These are phyloP conservation scores for Leccinum obscurum DNA, from an alignment of 768 basidiomycete genomes.

Conservation along the genomic window DNA sequence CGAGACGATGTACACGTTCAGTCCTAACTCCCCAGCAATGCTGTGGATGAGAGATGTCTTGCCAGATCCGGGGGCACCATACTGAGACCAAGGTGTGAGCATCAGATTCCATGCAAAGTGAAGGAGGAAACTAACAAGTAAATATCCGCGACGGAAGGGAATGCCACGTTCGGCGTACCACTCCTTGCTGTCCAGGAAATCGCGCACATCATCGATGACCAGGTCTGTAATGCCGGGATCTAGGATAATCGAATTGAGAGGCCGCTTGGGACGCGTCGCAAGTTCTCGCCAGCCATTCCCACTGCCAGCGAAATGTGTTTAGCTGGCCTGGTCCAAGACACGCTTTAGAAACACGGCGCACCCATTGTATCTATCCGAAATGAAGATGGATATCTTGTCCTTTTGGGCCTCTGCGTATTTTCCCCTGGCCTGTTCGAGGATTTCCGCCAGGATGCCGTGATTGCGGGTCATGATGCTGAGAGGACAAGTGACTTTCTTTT, in stretches of 20 bases:
- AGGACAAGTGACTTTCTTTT: not conserved
- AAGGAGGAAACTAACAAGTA: slow-evolving; percentile 43
- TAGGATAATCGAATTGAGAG: slow-evolving; percentile 65
- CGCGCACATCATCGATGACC: slow-evolving; percentile 64
- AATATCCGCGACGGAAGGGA: slow-evolving; percentile 78
- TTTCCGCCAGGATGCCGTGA: slow-evolving; percentile 45
- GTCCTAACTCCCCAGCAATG: slow-evolving; percentile 73
- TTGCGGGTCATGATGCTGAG: slow-evolving; percentile 51
- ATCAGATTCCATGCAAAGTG: not conserved
- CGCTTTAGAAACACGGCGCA: slow-evolving; percentile 17
- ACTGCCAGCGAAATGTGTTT: slow-evolving; percentile 16
- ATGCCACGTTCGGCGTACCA: slow-evolving; percentile 82
- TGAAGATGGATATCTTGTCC: slow-evolving; percentile 52
- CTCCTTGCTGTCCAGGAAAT: slow-evolving; percentile 64
- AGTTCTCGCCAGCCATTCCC: slow-evolving; percentile 52
- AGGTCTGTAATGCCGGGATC: slow-evolving; percentile 68
- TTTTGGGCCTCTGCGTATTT: slow-evolving; percentile 52
- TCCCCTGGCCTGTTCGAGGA: slow-evolving; percentile 56
- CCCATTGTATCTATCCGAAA: slow-evolving; percentile 46
- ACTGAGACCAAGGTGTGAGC: slow-evolving; percentile 32
- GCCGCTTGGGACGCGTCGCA: slow-evolving; percentile 61
- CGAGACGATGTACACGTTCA: slow-evolving; percentile 73
- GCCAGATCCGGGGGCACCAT: slow-evolving; percentile 75
- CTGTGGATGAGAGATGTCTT: slow-evolving; percentile 79
- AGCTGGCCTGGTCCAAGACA: not conserved